Base-by-base conservation (phyloP, 2,329 filamentous ascomycete genomes). In the Xylariales sp. region DNA sequence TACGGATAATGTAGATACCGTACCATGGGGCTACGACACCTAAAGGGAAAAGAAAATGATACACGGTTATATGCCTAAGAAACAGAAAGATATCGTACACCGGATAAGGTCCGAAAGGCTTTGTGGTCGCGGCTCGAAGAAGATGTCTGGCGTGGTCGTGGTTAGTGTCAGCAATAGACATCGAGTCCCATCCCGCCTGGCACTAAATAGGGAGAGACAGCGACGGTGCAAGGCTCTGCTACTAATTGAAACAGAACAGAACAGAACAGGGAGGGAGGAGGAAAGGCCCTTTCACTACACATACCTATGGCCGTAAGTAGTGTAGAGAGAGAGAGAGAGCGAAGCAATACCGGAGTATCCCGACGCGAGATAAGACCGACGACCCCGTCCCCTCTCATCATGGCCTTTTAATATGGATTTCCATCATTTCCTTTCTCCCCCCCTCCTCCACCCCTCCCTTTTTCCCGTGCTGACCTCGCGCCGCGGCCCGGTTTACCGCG, bases 1-100 rank as follows among this genome's bases (percentile, higher is more conserved):
- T 12, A 62, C 53, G 67, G 48, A 43, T 64, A 32, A 66, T 57
- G 48, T 66, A 62, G 53, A 64, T 70, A 70, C 28, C 46, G 54
- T 43, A 48, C 41, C 30, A 62, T 50, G 53, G 55, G 41, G 61
- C 34, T 50, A 62, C 43, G 57, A 63, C n/a, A n/a, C 36, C 36
- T 39, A 32, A 30, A 50, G 36, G 23, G 61, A 57, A 39, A 62
- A 48, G 55, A 45, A 50, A 50, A 63, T 30, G 48, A 65, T 67
- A 60, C 39, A 45, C 45, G 23, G 45, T 32, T 32, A 65, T 53
- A 49, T 54, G n/a, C 23, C 36, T 18, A 57, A 23, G 45, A 45
- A 45, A 3, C 10, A 50, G 34, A 46, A 43, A 1, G 18, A 43
- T 14, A 46, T 23, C 10, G 23, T 64, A 36, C 18, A 28, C 34